phyloP scores from a whole-genome alignment of 805 yeast genomes.

The Ascoidea tarda region DNA sequence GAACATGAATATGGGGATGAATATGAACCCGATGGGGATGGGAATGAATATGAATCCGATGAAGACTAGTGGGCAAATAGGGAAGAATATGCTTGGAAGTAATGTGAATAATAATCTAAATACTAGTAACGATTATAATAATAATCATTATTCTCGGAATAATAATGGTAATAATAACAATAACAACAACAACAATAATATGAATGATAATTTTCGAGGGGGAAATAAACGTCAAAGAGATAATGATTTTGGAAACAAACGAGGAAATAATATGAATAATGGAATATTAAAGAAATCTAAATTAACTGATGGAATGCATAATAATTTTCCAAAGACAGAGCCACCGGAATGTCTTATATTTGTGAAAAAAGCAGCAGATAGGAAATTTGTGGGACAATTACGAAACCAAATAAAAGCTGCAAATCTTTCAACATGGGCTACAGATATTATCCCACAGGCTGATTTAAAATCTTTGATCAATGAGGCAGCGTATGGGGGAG shows the following conservation, averaged over 20 bases:
- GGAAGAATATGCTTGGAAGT: too few species aligned
- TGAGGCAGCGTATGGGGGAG: constrained; percentile 74
- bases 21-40: not conserved
- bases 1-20: not conserved
- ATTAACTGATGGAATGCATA: constrained; percentile 3
- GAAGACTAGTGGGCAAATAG: not conserved
- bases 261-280: constrained; percentile 10
- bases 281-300: constrained; percentile 14
- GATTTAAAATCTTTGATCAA: constrained; percentile 36
- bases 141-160: not conserved
- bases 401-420: constrained; percentile 22
- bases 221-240: constrained; percentile 13
- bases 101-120: not conserved
- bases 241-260: constrained; percentile 20
- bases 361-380: constrained; percentile 31
- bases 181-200: constrained; percentile 1
- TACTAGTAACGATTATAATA: not conserved
- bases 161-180: too few species aligned
- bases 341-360: constrained; percentile 32
- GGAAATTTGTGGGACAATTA: constrained; percentile 25
- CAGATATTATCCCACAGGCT: constrained; percentile 27
- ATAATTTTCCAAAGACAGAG: not conserved
- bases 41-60: not conserved
- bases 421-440: constrained; percentile 26
- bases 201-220: constrained; percentile 2